A percentile compares a stretch with the other conserved stretches of the same genome.
phyloP scores from a whole-genome alignment of 139 green algal species.

The Coccomyxa sp. region DNA sequence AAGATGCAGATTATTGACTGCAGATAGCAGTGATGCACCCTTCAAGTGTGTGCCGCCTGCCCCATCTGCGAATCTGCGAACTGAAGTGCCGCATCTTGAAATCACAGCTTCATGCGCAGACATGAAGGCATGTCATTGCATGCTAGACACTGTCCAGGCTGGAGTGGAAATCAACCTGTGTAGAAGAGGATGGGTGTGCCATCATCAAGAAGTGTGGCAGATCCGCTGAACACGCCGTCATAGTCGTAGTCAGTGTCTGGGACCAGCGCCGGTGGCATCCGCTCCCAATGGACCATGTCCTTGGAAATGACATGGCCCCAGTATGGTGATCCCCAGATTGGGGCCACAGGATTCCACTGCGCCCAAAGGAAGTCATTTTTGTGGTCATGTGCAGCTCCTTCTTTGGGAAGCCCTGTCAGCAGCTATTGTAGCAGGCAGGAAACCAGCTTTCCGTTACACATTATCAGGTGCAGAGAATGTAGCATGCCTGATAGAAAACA shows the following conservation, averaged over 20 bases:
- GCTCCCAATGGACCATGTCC: slow-evolving; percentile 38
- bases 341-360: slow-evolving; percentile 26
- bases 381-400: too few species aligned
- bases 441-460: too few species aligned
- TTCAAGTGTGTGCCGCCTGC: too few species aligned
- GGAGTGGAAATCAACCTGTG: slow-evolving; percentile 21
- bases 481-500: slow-evolving; percentile 1
- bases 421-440: not conserved
- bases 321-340: slow-evolving; percentile 25
- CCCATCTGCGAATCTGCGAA: too few species aligned
- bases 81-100: too few species aligned
- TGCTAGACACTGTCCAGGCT: too few species aligned
- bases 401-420: not conserved
- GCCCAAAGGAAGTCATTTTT: not conserved
- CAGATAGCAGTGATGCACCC: too few species aligned
- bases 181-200: slow-evolving; percentile 28
- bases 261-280: slow-evolving; percentile 21
- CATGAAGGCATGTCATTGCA: too few species aligned
- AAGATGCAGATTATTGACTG: not conserved
- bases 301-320: slow-evolving; percentile 26
- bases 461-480: not conserved
- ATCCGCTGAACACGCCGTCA: slow-evolving; percentile 42
- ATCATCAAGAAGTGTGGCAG: slow-evolving; percentile 8
- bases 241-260: slow-evolving; percentile 30
- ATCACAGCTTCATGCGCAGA: too few species aligned